These are phyloP conservation scores for Ascochyta rabiei DNA, from an alignment of 2,329 filamentous ascomycete genomes.

Conservation along the genomic window DNA sequence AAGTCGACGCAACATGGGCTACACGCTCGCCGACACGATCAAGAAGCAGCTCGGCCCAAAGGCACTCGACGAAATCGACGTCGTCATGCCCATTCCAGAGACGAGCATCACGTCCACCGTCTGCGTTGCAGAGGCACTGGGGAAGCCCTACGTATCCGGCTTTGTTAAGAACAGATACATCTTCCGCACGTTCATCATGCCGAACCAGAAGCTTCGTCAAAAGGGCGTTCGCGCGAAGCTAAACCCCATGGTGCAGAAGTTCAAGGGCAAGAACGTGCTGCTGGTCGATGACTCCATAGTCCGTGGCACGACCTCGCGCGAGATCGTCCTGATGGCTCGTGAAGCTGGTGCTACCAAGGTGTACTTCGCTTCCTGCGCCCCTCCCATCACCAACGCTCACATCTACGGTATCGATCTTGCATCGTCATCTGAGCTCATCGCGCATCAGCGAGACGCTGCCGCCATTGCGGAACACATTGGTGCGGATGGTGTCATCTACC, in stretches of 20 bases:
- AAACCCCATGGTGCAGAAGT: constrained; percentile 84
- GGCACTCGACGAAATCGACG: constrained; percentile 76
- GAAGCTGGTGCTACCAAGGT: constrained; percentile 84
- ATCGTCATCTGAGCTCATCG: constrained; percentile 72
- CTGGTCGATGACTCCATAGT: constrained; percentile 92
- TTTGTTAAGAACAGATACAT: constrained; percentile 92
- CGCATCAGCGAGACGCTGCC: constrained; percentile 66
- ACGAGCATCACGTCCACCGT: constrained; percentile 83
- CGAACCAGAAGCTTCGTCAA: constrained; percentile 78
- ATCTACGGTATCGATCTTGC: constrained; percentile 84
- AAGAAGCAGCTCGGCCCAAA: constrained; percentile 70
- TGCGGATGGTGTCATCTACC: constrained; percentile 78
- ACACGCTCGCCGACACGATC: constrained; percentile 77
- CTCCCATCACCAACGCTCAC: constrained; percentile 82
- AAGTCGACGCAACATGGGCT: constrained; percentile 85
- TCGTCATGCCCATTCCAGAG: constrained; percentile 82
- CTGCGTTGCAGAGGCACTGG: constrained; percentile 73
- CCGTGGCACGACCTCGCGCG: constrained; percentile 78
- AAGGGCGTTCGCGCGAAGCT: constrained; percentile 91
- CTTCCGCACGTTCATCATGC: constrained; percentile 86
- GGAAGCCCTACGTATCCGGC: constrained; percentile 78
- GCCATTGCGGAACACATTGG: constrained; percentile 72
- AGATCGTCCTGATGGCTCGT: constrained; percentile 82
- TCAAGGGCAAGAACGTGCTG: constrained; percentile 77
- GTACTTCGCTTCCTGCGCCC: constrained; percentile 81